phyloP scores from a whole-genome alignment of 257 asterid genomes.

The Lycium barbarum region DNA sequence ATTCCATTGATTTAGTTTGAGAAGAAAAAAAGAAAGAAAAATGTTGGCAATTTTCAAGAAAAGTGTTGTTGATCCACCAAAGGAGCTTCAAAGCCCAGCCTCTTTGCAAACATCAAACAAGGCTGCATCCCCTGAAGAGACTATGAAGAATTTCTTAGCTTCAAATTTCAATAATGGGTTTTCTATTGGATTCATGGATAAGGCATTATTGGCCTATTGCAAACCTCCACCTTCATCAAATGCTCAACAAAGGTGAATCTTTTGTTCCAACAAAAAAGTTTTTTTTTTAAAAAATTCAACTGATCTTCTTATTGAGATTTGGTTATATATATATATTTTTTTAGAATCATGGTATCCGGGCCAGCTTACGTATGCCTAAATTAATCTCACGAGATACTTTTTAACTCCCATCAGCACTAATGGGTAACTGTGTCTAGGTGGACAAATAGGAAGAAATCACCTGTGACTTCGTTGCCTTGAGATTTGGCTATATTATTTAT shows the following conservation, averaged over 20 bases:
- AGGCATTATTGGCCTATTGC: slow-evolving; percentile 66
- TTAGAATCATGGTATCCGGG: background rate
- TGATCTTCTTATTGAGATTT: background rate
- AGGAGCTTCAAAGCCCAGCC: slow-evolving; percentile 80
- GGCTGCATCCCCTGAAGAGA: slow-evolving; percentile 54
- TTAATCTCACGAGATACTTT: no score
- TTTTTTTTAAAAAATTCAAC: background rate
- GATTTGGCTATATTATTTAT: background rate
- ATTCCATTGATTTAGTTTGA: slow-evolving; percentile 19
- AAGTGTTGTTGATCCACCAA: slow-evolving; percentile 76
- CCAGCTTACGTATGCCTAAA: background rate
- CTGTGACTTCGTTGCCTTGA: background rate
- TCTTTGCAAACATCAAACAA: slow-evolving; percentile 36
- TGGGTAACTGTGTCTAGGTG: background rate
- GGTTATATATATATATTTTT: background rate
- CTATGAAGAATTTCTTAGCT: slow-evolving; percentile 64
- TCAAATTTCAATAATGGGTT: slow-evolving; percentile 57
- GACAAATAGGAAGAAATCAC: background rate
- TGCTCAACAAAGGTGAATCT: slow-evolving; percentile 62
- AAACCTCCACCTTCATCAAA: slow-evolving; percentile 42
- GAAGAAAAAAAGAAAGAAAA: slow-evolving; percentile 2
- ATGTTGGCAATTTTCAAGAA: slow-evolving; percentile 88
- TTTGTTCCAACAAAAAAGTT: no score
- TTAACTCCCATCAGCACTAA: no score
- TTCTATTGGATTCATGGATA: slow-evolving; percentile 65